Base-by-base conservation (phyloP, 2,329 filamentous ascomycete genomes). In the Pyricularia sp. region DNA sequence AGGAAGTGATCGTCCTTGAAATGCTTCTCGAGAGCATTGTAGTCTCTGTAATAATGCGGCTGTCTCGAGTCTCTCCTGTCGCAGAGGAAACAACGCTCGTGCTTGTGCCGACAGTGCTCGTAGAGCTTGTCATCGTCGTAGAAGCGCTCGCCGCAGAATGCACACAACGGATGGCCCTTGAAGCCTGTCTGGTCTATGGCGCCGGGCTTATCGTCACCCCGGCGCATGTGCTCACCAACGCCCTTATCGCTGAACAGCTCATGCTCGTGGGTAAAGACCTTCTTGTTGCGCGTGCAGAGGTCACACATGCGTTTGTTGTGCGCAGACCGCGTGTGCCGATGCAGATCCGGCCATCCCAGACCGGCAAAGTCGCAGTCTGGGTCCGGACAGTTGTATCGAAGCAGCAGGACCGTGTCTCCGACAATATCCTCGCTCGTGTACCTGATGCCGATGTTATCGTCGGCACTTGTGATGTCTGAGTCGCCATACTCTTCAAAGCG, bases 181-280 rank as follows among this genome's bases (percentile, higher is more conserved):
- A 99, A 99, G 0, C 95, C 95, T 31, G 92, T 97, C 81, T 98
- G 95, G 74, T 97, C 92, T 55, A 91, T 83, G 0, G 94, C 91
- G 42, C 95, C 94, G 4, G 94, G 94, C 72, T 90, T 90, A 77
- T 98, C 92, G 75, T 99, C 95, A 69, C 95, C 95, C 71, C 90
- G 88, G 71, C 88, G 91, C 85, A 98, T 96, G 78, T 99, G 95
- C 74, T 88, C 91, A 73, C 92, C 89, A 66, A 98, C 83, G 73
- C 94, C 92, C 71, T 89, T 86, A 71, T 88, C 86, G 0, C 92
- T 90, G 78, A 97, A 98, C 1, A 99, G 85, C 71, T 96, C 92
- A 77, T 99, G 95, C 79, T 99, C 95, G 79, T 99, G 95, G 0
- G 95, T 97, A 74, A 99, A 99, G 42, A 97, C 93, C 76, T 97